These are phyloP conservation scores for Azolla pinnata DNA, from an alignment of 75 land plant species.

Conservation along the genomic window DNA sequence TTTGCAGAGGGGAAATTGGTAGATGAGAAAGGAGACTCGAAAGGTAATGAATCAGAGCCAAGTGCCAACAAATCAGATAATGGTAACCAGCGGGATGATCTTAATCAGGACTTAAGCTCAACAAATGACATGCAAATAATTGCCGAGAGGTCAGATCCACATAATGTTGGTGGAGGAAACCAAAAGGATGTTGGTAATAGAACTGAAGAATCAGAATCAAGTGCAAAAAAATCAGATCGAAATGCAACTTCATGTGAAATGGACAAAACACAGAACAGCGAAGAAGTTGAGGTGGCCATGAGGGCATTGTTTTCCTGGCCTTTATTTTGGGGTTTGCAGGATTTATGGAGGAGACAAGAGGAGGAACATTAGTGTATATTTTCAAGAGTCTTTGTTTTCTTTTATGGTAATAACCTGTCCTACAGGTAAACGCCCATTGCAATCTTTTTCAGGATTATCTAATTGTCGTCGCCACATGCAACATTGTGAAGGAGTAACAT, in stretches of 20 bases:
- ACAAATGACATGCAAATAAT: background rate
- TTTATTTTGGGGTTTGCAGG: constrained; percentile 1
- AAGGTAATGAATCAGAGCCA: background rate
- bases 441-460: too few species aligned
- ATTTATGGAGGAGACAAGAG: background rate
- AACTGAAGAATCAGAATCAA: background rate
- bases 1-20: background rate
- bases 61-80: too few species aligned
- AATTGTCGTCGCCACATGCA: too few species aligned
- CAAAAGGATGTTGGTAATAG: background rate
- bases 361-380: too few species aligned
- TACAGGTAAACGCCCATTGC: too few species aligned
- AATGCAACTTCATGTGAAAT: background rate
- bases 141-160: background rate
- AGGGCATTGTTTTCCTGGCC: constrained; percentile 3
- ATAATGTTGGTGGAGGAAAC: background rate
- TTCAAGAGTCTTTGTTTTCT: too few species aligned
- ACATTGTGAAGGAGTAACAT: too few species aligned
- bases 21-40: too few species aligned
- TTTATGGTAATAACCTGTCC: too few species aligned
- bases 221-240: background rate
- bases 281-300: background rate
- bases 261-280: background rate
- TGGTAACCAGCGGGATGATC: too few species aligned
- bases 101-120: too few species aligned